phyloP scores from a whole-genome alignment of 2,329 filamentous ascomycete genomes.

The Diplodia scrobiculata region DNA sequence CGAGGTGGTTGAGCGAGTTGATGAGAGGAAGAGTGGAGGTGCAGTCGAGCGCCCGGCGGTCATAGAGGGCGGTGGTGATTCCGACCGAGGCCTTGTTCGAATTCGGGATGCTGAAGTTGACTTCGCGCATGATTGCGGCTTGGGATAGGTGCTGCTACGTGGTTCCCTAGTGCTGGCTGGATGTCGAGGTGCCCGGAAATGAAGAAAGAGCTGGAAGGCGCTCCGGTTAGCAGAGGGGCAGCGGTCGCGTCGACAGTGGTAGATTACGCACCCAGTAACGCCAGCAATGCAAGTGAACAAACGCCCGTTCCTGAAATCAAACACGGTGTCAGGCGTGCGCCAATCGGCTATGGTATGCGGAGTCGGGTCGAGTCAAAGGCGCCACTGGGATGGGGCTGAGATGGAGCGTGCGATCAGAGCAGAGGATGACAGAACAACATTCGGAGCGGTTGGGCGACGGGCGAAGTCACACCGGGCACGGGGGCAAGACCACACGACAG shows the following conservation, averaged over 20 bases:
- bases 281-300: constrained; percentile 30
- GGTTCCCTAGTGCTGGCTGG: constrained; percentile 9
- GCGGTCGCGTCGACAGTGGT: background rate
- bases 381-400: constrained; percentile 23
- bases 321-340: constrained; percentile 23
- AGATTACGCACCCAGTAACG: constrained; percentile 28
- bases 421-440: constrained; percentile 27
- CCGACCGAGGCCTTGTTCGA: constrained; percentile 99
- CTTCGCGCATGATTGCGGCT: constrained; percentile 85
- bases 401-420: constrained; percentile 27
- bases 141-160: background rate
- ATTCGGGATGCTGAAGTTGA: constrained; percentile 99
- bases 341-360: constrained; percentile 15
- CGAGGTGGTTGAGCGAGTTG: constrained; percentile 98
- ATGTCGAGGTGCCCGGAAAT: constrained; percentile 28
- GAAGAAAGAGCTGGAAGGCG: constrained; percentile 36
- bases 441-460: constrained; percentile 30
- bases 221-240: constrained; percentile 40
- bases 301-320: constrained; percentile 26
- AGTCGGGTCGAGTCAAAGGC: constrained; percentile 16
- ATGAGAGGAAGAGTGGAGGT: constrained; percentile 96
- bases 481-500: constrained; percentile 16
- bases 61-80: constrained; percentile 97
- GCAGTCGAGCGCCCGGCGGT: constrained; percentile 94
- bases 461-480: constrained; percentile 19